Base-by-base conservation (phyloP, 1,284 basidiomycete species). In the Thecaphora thlaspeos region DNA sequence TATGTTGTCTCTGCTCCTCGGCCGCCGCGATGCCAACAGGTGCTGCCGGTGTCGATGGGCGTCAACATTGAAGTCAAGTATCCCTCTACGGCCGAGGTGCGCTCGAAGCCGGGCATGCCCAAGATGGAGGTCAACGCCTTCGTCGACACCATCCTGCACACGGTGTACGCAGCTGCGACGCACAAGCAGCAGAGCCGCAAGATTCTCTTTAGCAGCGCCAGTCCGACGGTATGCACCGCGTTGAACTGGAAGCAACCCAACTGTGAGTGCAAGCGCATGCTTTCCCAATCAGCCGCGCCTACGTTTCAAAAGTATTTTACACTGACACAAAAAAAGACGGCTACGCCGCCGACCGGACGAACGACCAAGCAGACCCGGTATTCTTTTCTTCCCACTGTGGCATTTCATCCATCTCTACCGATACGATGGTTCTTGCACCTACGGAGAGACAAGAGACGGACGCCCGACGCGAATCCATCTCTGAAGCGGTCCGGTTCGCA, bases 161-260 rank as follows among this genome's bases (percentile, higher is more conserved):
- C 67, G 0, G 75, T 77, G 11, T 77, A 77, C 47, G 70, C 67
- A 2, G 73, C 72, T 5, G 74, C 72, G 36, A 54, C 44, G 28
- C 54, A 71, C 21, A 54, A 59, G 19, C 54, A 61, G 24, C 68
- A 71, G 47, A 68, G 67, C 41, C 62, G 75, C 23, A 73, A 72
- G 51, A 66, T 77, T 17, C 49, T 77, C 28, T 77, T 77, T 39
- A 67, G 68, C 9, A 74, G 71, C 17, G 37, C 67, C 5, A 68
- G 63, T 23, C 74, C 75, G 7, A 75, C 71, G 21, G 75, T 73
- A 4, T 77, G 75, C 52, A 86, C 88, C 3, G 87, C 88, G 17
- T 79, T 98, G 51, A 97, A 98, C 78, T 97, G 95, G 93, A 99
- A 99, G 80, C 95, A 99, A 80, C 95, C 95, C 17, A 98, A 98